Base-by-base conservation (phyloP, 2,329 filamentous ascomycete genomes). In the Apiospora rasikravindrae region DNA sequence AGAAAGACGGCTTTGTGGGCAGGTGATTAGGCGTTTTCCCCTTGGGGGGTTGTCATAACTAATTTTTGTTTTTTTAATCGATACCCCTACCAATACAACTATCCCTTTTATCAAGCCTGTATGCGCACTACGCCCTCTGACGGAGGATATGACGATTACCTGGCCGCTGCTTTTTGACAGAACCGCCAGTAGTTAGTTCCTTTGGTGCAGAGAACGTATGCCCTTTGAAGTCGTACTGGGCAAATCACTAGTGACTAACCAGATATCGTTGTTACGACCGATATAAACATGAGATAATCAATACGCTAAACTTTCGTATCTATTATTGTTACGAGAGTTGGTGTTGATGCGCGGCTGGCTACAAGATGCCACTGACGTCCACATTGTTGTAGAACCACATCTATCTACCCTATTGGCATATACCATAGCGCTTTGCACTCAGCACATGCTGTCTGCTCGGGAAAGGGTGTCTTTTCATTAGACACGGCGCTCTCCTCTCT, bases 11-110 rank as follows among this genome's bases (percentile, higher is more conserved):
- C 2, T 64, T n/a, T 10, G 33, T 14, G 40, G 3, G 4, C 7
- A 33, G 22, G 19, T 4, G 22, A 64, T 8, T 33, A 19, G 53
- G 26, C 53, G 26, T 37, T 57, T 29, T 57, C 26, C 26, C 16
- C 14, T 22, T 24, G 14, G 16, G 14, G 22, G 19, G 53, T 8
- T 61, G 29, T 37, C 29, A 61, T 61, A 29, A 37, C 16, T 61
- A 19, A 22, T n/a, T 40, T 40, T 64, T 40, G 26, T 33, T 61
- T 64, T 64, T 13, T 29, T 6, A 13, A 40, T 64, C 57, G 57
- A 64, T 64, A 64, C 57, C 57, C 57, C 29, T 61, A 29, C 53
- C 33, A 61, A 61, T 37, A 61, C 29, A 61, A 29, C 29, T 51
- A n/a, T 24, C 7, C 53, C 53, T 19, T n/a, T 22, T 33, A 61